Evolutionary conservation across 306 rosid genomes (phyloP).

Genomic region (Sicyos baderoa): DNA sequence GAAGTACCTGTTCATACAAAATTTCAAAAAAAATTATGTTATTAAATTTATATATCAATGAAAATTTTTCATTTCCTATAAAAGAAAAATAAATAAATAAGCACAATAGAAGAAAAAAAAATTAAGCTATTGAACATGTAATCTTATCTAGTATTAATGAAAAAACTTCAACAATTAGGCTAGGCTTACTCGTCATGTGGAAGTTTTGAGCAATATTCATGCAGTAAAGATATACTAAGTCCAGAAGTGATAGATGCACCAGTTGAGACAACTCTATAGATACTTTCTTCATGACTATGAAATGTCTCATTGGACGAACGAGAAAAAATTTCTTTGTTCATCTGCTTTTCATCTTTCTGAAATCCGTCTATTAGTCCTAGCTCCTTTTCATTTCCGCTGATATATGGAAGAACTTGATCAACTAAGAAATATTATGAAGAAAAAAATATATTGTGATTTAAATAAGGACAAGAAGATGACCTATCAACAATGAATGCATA

Average conservation of each 20-base stretch:
- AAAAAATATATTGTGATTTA: constrained; percentile 1
- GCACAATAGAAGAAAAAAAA: constrained; percentile 13
- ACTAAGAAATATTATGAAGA: constrained; percentile 15
- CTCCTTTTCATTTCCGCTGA: constrained; percentile 69
- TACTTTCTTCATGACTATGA: constrained; percentile 46
- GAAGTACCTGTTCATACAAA: constrained; percentile 57
- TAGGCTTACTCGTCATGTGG: constrained; percentile 81
- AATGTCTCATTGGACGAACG: constrained; percentile 56
- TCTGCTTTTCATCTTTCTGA: constrained; percentile 47
- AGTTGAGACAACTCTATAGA: constrained; percentile 55
- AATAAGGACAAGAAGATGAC: constrained; percentile 35
- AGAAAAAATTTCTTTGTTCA: constrained; percentile 52
- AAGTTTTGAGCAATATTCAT: constrained; percentile 79
- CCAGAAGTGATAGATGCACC: constrained; percentile 76
- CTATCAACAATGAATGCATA: constrained; percentile 88
- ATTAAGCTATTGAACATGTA: constrained; percentile 24
- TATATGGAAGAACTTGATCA: constrained; percentile 20
- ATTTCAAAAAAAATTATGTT: constrained; percentile 8
- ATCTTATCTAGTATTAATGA: neutral
- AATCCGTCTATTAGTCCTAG: constrained; percentile 49
- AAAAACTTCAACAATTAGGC: constrained; percentile 25
- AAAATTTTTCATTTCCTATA: too few species aligned
- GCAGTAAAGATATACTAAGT: constrained; percentile 69
- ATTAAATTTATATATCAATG: neutral
- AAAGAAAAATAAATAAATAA: neutral